A percentile compares a stretch with the other conserved stretches of the same genome.
These are phyloP conservation scores for Emydomyces testavorans DNA, from an alignment of 2,329 filamentous ascomycete genomes.

Conservation along the genomic window DNA sequence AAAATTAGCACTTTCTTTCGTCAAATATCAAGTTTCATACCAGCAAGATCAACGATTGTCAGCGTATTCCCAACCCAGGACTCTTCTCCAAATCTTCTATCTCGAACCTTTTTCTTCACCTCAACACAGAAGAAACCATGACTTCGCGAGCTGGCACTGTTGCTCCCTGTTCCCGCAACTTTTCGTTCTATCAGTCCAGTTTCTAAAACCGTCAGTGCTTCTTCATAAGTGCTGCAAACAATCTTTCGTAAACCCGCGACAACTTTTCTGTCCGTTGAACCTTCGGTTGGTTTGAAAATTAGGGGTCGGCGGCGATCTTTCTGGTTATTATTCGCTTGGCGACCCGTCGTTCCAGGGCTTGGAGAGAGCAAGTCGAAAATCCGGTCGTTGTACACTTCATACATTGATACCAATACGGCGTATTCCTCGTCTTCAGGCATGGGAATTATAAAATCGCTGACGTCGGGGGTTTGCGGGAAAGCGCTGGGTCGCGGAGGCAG, in stretches of 20 bases:
- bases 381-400: slow-evolving; percentile 96
- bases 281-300: slow-evolving; percentile 84
- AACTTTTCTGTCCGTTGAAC: slow-evolving; percentile 80
- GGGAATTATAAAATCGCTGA: slow-evolving; percentile 57
- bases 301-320: slow-evolving; percentile 65
- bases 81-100: slow-evolving; percentile 41
- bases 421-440: slow-evolving; percentile 65
- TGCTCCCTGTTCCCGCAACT: slow-evolving; percentile 83
- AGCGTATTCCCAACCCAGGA: slow-evolving; percentile 67
- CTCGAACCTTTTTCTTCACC: slow-evolving; percentile 63
- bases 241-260: slow-evolving; percentile 87
- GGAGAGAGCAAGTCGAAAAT: slow-evolving; percentile 81
- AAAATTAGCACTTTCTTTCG: slow-evolving; percentile 16
- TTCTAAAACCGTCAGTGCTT: slow-evolving; percentile 82
- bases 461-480: slow-evolving; percentile 62
- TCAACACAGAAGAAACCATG: slow-evolving; percentile 96
- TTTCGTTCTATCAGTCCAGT: slow-evolving; percentile 76
- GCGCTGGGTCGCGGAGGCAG: slow-evolving; percentile 57
- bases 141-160: slow-evolving; percentile 81
- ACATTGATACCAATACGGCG: slow-evolving; percentile 87
- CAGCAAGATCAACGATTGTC: slow-evolving; percentile 83
- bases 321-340: slow-evolving; percentile 37
- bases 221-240: slow-evolving; percentile 67
- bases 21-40: slow-evolving; percentile 33
- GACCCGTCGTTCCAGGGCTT: slow-evolving; percentile 29